phyloP scores from a whole-genome alignment of 768 basidiomycete genomes.

The Hortiboletus flavorubellus region DNA sequence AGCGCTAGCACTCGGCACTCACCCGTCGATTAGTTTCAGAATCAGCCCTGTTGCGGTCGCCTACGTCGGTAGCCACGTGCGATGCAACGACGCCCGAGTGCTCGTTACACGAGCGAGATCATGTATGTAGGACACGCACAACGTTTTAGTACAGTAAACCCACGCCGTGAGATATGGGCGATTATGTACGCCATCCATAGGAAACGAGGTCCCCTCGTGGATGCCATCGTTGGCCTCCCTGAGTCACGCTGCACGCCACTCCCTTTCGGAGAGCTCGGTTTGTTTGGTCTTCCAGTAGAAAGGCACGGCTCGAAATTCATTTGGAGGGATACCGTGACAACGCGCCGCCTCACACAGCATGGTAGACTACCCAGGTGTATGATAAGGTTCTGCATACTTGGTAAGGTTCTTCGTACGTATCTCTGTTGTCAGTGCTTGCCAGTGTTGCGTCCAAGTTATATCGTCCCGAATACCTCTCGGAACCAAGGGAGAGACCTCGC shows the following conservation, averaged over 20 bases:
- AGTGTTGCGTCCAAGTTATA: too few species aligned
- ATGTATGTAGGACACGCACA: constrained; percentile 3
- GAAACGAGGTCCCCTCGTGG: constrained; percentile 32
- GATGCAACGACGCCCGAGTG: neutral
- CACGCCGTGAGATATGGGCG: constrained; percentile 20
- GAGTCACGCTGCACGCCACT: constrained; percentile 1
- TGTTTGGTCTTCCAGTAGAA: too few species aligned
- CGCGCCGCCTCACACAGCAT: too few species aligned
- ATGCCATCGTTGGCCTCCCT: constrained; percentile 4
- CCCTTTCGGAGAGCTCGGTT: neutral
- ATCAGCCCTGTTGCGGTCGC: neutral
- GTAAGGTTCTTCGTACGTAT: too few species aligned
- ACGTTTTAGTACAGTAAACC: constrained; percentile 7
- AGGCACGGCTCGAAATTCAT: neutral
- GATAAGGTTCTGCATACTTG: too few species aligned
- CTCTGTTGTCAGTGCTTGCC: too few species aligned
- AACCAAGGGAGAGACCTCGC: too few species aligned
- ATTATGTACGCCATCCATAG: constrained; percentile 18
- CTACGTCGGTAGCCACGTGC: neutral
- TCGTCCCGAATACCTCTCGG: too few species aligned
- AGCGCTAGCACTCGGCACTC: neutral
- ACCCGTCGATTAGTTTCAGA: neutral
- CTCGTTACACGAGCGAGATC: constrained; percentile 1
- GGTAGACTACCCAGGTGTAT: too few species aligned
- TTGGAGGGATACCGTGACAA: neutral